Base-by-base conservation (phyloP, 2,329 filamentous ascomycete species). In the Lasiodiplodia sp. region DNA sequence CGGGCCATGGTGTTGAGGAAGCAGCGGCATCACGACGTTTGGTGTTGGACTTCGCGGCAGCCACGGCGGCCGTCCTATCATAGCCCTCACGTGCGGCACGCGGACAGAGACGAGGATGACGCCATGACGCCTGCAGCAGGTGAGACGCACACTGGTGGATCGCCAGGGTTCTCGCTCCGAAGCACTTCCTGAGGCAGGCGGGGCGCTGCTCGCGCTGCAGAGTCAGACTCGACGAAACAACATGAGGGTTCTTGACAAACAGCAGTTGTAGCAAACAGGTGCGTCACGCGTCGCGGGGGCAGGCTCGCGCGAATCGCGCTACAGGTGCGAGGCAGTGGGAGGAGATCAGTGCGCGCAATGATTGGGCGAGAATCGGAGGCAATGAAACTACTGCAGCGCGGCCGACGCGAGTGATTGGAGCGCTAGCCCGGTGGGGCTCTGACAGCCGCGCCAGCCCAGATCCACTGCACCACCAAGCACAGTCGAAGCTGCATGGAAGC, bases 51-150 rank as follows among this genome's bases (percentile, higher is more conserved):
- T 25, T 14, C 25, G 52, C 25, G 14, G 25, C 53, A 37, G 16
- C 28, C 44, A 31, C 55, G 38, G 40, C 55, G 37, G 23, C 55
- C 12, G 23, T 23, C 51, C 31, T 52, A 52, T 56, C 56, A 37
- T 21, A 14, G 23, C 53, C 38, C 5, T 60, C 56, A 60, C 56
- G 56, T 60, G 56, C n/a, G 34, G 31, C 6, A 18, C 12, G 55
- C 25, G 34, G 21, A 23, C 1, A 21, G 21, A 47, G 21, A 4
- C 18, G 34, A 12, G 55, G 60, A 52, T 64, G 60, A 64, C 60
- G 60, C 60, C 60, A 64, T 52, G 47, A 49, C 28, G 10, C 4
- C 60, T 64, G 60, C 60, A 64, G 60, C 56, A 60, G 55, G 44
- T 21, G 44, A 28, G 38, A 47, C 57, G 57, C 57, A 23, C 57